A percentile compares a stretch with the other conserved stretches of the same genome.
phyloP scores from a whole-genome alignment of 257 asterid species.

The Nicotiana otophora region DNA sequence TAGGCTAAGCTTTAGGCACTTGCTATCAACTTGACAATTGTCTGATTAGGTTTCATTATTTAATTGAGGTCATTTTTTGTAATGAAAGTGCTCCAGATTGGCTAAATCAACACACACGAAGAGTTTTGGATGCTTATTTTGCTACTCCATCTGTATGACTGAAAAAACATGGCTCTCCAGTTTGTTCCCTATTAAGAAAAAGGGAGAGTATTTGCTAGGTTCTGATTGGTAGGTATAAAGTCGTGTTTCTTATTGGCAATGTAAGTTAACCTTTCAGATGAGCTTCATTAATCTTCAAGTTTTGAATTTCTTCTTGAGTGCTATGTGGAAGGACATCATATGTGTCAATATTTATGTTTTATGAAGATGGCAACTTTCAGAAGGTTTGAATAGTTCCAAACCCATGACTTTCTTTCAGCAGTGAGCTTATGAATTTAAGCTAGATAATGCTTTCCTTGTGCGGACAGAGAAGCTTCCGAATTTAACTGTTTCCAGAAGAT shows the following conservation, averaged over 20 bases:
- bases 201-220: not conserved
- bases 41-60: not conserved
- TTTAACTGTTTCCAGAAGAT: no score
- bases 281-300: not conserved
- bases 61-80: not conserved
- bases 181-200: not conserved
- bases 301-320: not conserved
- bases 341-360: not conserved
- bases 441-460: no score
- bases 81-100: not conserved
- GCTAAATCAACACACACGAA: not conserved
- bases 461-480: no score
- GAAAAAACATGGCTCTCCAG: not conserved
- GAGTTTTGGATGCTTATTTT: not conserved
- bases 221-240: not conserved
- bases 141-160: not conserved
- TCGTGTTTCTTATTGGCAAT: not conserved
- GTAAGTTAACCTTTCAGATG: not conserved
- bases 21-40: not conserved
- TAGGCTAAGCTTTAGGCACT: not conserved
- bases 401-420: no score
- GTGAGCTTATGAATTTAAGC: no score
- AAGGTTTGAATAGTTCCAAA: no score
- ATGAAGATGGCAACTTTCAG: not conserved
- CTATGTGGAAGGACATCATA: no score